These are phyloP conservation scores for Myxozyma kluyveri DNA, from an alignment of 805 yeast genomes.

Conservation along the genomic window DNA sequence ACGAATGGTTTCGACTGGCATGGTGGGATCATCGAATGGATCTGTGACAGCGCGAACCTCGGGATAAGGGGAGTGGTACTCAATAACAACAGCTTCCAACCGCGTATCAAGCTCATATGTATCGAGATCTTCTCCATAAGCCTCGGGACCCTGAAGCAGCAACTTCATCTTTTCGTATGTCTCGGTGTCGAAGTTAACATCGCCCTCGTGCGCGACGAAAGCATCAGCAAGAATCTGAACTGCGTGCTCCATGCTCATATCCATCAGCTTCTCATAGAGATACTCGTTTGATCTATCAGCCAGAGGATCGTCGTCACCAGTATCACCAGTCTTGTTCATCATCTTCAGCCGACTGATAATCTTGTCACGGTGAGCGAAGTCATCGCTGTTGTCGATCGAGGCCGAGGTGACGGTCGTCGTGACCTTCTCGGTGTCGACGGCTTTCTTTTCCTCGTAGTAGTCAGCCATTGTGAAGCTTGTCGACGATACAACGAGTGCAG, in stretches of 20 bases:
- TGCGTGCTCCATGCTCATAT: slow-evolving; percentile 39
- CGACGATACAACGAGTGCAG: too few relatives aligned
- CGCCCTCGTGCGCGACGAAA: slow-evolving; percentile 46
- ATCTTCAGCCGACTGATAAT: slow-evolving; percentile 15
- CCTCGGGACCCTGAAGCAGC: slow-evolving; percentile 13
- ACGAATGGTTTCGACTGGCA: slow-evolving; percentile 51
- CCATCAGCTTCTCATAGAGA: slow-evolving; percentile 10
- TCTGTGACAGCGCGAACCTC: slow-evolving; percentile 58
- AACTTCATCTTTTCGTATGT: slow-evolving; percentile 8
- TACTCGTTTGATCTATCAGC: slow-evolving; percentile 16
- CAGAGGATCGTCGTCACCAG: slow-evolving; percentile 15
- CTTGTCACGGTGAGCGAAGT: slow-evolving; percentile 4
- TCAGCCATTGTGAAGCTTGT: too few relatives aligned
- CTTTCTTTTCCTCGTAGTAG: slow-evolving; percentile 3
- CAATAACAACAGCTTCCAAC: slow-evolving; percentile 45
- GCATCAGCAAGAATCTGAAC: slow-evolving; percentile 43
- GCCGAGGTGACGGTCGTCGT: background rate
- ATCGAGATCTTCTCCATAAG: slow-evolving; percentile 12
- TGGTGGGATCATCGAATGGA: slow-evolving; percentile 49
- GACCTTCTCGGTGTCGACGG: background rate
- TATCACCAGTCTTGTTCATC: slow-evolving; percentile 18
- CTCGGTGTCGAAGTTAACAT: slow-evolving; percentile 46
- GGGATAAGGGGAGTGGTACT: slow-evolving; percentile 53
- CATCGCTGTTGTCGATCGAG: background rate
- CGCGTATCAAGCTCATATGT: slow-evolving; percentile 37